Percentiles rank a stretch among this genome's conserved stretches.
Evolutionary conservation across 768 basidiomycete genomes (phyloP).

Genomic region (Dendrothele bispora): DNA sequence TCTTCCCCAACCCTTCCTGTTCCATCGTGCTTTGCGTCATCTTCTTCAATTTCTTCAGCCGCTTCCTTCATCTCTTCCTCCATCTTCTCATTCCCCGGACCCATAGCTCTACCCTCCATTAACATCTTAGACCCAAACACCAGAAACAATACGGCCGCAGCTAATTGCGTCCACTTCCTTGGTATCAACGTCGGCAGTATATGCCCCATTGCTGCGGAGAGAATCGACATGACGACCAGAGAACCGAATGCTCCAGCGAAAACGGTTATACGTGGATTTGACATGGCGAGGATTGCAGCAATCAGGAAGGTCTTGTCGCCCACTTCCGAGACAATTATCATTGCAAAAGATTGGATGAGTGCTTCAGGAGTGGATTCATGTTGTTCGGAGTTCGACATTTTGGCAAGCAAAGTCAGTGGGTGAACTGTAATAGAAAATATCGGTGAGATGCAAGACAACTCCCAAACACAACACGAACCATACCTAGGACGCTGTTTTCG

Average conservation of each 20-base stretch:
- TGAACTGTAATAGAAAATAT: too few species aligned
- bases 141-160: constrained; percentile 82
- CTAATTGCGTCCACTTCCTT: constrained; percentile 62
- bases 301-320: constrained; percentile 96
- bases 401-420: background rate
- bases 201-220: constrained; percentile 92
- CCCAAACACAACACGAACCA: too few species aligned
- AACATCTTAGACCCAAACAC: constrained; percentile 91
- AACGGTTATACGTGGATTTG: constrained; percentile 82
- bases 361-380: constrained; percentile 45
- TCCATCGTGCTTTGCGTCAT: constrained; percentile 55
- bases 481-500: too few species aligned
- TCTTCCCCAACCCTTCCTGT: constrained; percentile 30
- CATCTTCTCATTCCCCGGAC: constrained; percentile 75
- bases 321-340: constrained; percentile 92
- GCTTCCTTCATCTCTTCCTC: constrained; percentile 94
- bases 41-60: constrained; percentile 91
- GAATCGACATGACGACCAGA: constrained; percentile 88
- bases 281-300: constrained; percentile 82
- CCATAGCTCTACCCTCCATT: constrained; percentile 81
- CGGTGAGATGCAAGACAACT: too few species aligned
- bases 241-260: constrained; percentile 89
- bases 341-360: constrained; percentile 76
- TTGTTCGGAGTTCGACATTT: background rate
- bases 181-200: constrained; percentile 86